phyloP scores from a whole-genome alignment of 805 yeast species.

The Barnettozyma vustinii region DNA sequence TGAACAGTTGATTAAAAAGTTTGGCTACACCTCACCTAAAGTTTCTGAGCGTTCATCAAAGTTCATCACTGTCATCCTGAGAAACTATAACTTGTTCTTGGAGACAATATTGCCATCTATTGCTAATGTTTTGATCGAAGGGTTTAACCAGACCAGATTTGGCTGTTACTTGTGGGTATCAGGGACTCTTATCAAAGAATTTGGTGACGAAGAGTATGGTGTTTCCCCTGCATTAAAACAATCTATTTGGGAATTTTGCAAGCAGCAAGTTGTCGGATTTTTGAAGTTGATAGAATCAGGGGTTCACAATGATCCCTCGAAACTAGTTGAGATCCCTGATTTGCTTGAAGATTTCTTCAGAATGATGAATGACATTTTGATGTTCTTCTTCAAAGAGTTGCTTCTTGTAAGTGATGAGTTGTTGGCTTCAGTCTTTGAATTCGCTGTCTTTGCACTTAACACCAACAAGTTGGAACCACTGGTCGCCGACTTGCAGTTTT shows the following conservation, averaged over 20 bases:
- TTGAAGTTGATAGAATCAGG: conserved; percentile 34
- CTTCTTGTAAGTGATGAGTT: conserved; percentile 35
- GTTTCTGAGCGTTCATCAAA: conserved; percentile 75
- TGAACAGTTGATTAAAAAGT: conserved; percentile 41
- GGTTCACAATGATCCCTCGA: conserved; percentile 13
- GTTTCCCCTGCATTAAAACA: conserved; percentile 36
- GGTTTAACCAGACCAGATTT: conserved; percentile 60
- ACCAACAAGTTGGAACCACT: conserved; percentile 70
- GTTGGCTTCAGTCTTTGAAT: conserved; percentile 48
- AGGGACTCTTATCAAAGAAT: conserved; percentile 74
- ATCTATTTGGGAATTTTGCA: conserved; percentile 70
- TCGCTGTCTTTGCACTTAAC: conserved; percentile 49
- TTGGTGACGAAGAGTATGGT: conserved; percentile 31
- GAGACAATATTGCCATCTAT: conserved; percentile 56
- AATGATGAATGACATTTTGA: conserved; percentile 69
- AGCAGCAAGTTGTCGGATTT: conserved; percentile 58
- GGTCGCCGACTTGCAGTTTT: conserved; percentile 61
- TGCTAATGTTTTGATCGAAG: conserved; percentile 60
- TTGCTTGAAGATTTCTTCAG: conserved; percentile 82
- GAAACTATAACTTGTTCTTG: conserved; percentile 53
- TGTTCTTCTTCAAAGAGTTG: conserved; percentile 61
- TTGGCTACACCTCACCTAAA: conserved; percentile 47
- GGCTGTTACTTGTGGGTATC: conserved; percentile 92
- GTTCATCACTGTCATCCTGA: conserved; percentile 58
- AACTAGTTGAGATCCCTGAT: conserved; percentile 37